phyloP scores from a whole-genome alignment of 2,329 filamentous ascomycete species.

The Biscogniauxia marginata region DNA sequence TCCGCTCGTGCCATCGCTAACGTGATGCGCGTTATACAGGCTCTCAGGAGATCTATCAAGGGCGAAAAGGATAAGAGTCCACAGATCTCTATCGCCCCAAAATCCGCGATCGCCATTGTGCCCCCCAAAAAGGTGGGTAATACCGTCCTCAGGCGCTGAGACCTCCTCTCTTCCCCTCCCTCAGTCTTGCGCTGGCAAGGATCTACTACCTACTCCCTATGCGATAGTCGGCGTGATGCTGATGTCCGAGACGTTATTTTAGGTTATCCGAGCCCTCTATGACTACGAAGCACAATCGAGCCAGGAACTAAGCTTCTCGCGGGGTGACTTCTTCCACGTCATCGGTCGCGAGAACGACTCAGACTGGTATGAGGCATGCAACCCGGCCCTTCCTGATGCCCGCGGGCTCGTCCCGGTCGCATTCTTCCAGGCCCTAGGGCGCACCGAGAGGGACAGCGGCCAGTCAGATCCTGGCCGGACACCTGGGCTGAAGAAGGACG shows the following conservation, averaged over 20 bases:
- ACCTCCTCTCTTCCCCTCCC: conserved; percentile 6
- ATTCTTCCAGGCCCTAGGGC: conserved; percentile 89
- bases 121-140: conserved; percentile 83
- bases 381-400: conserved; percentile 81
- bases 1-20: conserved; percentile 29
- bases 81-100: conserved; percentile 76
- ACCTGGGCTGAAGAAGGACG: conserved; percentile 57
- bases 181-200: background rate
- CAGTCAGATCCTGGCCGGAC: conserved; percentile 59
- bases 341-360: conserved; percentile 91
- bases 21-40: conserved; percentile 53
- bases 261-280: conserved; percentile 98
- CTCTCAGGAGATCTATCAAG: conserved; percentile 85
- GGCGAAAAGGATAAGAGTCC: conserved; percentile 76
- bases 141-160: conserved; percentile 7
- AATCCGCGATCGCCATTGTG: conserved; percentile 83
- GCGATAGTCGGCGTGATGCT: conserved; percentile 12
- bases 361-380: conserved; percentile 99
- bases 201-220: background rate
- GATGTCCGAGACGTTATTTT: conserved; percentile 17
- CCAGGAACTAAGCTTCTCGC: conserved; percentile 85
- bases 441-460: conserved; percentile 85
- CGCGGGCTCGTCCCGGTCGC: conserved; percentile 89
- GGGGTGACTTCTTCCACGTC: conserved; percentile 97
- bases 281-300: conserved; percentile 77